These are phyloP conservation scores for Claviceps monticola DNA, from an alignment of 2,329 filamentous ascomycete genomes.

Conservation along the genomic window DNA sequence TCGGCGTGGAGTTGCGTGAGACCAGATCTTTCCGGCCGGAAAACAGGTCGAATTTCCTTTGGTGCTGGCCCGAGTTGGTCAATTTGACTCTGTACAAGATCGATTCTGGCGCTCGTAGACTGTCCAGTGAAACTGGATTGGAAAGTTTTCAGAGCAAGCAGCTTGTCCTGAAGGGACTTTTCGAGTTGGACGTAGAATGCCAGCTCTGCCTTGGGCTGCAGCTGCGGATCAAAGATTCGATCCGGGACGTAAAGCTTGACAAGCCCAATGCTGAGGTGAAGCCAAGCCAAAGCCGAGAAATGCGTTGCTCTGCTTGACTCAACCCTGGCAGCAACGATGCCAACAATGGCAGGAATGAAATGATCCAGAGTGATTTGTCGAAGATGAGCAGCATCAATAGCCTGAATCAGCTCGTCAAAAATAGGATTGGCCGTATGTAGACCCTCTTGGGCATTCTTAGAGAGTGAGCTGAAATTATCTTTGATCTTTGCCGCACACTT, in stretches of 20 bases:
- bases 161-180: conserved; percentile 37
- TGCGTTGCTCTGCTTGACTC: conserved; percentile 13
- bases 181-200: conserved; percentile 42
- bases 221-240: conserved; percentile 69
- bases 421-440: neutral
- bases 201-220: conserved; percentile 51
- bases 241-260: conserved; percentile 77
- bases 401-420: conserved; percentile 13
- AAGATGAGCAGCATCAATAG: conserved; percentile 23
- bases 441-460: conserved; percentile 3
- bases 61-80: conserved; percentile 51
- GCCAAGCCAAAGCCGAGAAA: conserved; percentile 47
- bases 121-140: conserved; percentile 56
- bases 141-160: conserved; percentile 49
- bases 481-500: conserved; percentile 15
- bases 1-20: conserved; percentile 66
- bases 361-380: conserved; percentile 24
- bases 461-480: conserved; percentile 8
- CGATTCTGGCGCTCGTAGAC: conserved; percentile 49
- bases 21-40: conserved; percentile 54
- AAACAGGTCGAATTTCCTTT: conserved; percentile 49
- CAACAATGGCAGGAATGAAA: conserved; percentile 31
- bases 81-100: conserved; percentile 49
- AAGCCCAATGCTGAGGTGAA: conserved; percentile 59
- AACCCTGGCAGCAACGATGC: conserved; percentile 21